Evolutionary conservation across 352 stramenopile species (phyloP), one percentile per base, ranked within the genome.

Genomic region (Elongisporangium undulatum): DNA sequence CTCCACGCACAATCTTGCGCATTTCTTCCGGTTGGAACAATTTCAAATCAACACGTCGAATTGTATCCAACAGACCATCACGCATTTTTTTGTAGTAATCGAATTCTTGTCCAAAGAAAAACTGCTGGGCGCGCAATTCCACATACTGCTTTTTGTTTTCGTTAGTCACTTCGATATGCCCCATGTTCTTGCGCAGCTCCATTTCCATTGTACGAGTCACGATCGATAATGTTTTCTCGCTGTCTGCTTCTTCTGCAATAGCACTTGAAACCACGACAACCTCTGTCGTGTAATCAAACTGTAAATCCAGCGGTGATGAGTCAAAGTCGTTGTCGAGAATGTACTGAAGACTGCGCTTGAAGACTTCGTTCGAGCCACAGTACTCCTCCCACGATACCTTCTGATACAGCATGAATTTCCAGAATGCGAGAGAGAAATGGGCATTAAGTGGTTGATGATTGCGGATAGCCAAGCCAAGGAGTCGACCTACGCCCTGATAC

Each of bases 291-390:
- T 78, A 85, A 48, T 91, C 80, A 59, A 93, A 91, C n/a, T 71
- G 63, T 63, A 91, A 69, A 45, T 93, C 79, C 8, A 87, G 58
- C 17, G 77, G 66, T 15, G 75, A 61, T 10, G 59, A 55, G 7
- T 78, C 76, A 58, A 91, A 91, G 53, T 93, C 77, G 58, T 89
- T 74, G 29, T 84, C 79, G 2, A 91, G 59, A 6, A 90, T 61
- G 26, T 84, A 81, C 61, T 87, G 71, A 19, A 90, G 63, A 62
- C 79, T 90, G 26, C 70, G 64, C 58, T 77, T 71, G 58, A 91
- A 82, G 4, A 87, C 69, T 3, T 81, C 68, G 49, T 87, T 86
- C 21, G 53, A 58, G 22, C 67, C 76, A 48, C 77, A 89, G 21
- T 87, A 90, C 8, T 82, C 78, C 56, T 87, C 62, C 81, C 81